Evolutionary conservation across 2,329 filamentous ascomycete species (phyloP).

Genomic region (Arachnomyces sp.): DNA sequence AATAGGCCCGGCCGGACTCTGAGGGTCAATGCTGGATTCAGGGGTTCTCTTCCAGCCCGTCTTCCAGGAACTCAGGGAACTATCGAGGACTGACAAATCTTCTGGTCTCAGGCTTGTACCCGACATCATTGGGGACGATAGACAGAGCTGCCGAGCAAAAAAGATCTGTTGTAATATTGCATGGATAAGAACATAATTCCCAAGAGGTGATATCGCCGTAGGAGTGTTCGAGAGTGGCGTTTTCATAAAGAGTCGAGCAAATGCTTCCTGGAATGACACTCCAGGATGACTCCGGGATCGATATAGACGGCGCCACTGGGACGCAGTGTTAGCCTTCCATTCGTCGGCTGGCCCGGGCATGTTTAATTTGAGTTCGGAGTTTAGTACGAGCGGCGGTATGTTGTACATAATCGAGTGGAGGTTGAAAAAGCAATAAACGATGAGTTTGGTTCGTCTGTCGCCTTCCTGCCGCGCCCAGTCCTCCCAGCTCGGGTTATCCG

Average conservation of each 20-base stretch:
- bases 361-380: constrained; percentile 46
- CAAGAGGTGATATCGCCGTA: constrained; percentile 41
- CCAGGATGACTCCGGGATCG: constrained; percentile 28
- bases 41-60: constrained; percentile 46
- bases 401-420: constrained; percentile 57
- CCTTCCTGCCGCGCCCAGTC: constrained; percentile 50
- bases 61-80: constrained; percentile 45
- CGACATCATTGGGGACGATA: constrained; percentile 36
- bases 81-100: constrained; percentile 39
- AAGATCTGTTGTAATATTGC: constrained; percentile 50
- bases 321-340: constrained; percentile 47
- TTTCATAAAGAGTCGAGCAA: constrained; percentile 38
- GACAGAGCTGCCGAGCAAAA: constrained; percentile 42
- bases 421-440: constrained; percentile 53
- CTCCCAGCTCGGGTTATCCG: constrained; percentile 43
- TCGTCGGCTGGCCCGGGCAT: constrained; percentile 49
- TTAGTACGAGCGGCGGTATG: constrained; percentile 51
- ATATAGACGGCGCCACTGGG: constrained; percentile 41
- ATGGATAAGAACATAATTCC: constrained; percentile 49
- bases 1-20: constrained; percentile 46
- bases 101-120: constrained; percentile 38
- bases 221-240: constrained; percentile 27
- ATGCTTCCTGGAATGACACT: constrained; percentile 37
- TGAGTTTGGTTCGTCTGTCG: constrained; percentile 48
- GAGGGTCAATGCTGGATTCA: constrained; percentile 48